Base-by-base conservation (phyloP, 257 asterid species). In the Plantago major region DNA sequence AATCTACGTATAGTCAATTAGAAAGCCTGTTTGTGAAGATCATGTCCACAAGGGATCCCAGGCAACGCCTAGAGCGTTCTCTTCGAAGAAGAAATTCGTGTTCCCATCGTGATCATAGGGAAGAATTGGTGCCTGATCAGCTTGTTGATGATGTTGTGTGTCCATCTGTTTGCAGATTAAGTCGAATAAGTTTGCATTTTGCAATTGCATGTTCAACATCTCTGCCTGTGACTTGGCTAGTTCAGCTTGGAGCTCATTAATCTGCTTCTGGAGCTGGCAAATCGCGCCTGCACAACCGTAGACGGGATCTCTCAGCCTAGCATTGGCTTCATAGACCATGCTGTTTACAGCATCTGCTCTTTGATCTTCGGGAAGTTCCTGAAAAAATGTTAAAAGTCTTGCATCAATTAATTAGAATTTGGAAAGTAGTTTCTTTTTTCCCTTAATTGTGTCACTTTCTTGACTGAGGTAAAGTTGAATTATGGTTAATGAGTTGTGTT, bases 271-370 rank as follows among this genome's bases (percentile, higher is more conserved):
- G 6, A 88, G 87, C 43, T 74, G 84, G 38, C 81, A 81, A 53
- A 88, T 79, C 3, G 85, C 78, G 2, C 94, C 96, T 0, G 91
- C 73, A 42, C 96, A 85, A 0, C 94, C 94, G 16, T 83, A 85
- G 7, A 88, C 74, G 0, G 96, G 94, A 60, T 88, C 89, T 65
- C 89, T 67, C 30, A 81, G 53, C 62, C 96, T 67, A 1, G 96
- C 88, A 16, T 81, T 83, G 1, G 94, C 96, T 70, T 88, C 96
- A 22, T 85, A 88, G 0, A 88, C 96, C 86, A 83, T 79, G 66
- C 96, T 85, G 68, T 76, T 78, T 49, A 85, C 89, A 0, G 96
- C 89, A 72, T 88, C 96, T 45, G 70, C 84, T 74, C 91, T 82
- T 58, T 84, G 83, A 22, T 33, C 67, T 70, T 82, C 89, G 0